These are phyloP conservation scores for Backusella westeae DNA, from an alignment of 192 early-diverging fungal genomes.

Conservation along the genomic window DNA sequence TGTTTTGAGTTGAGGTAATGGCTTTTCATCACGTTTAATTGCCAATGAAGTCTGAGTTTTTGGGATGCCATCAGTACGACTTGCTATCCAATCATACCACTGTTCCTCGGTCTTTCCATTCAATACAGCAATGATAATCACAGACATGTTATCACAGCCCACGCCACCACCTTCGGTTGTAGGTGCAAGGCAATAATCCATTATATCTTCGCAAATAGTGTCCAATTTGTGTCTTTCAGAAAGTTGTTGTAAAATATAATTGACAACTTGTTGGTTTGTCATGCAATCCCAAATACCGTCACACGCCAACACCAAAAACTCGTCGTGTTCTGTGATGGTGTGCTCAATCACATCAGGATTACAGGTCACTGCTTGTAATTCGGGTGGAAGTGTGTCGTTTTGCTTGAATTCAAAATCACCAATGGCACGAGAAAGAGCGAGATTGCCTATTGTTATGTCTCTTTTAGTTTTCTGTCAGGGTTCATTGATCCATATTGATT, in stretches of 20 bases:
- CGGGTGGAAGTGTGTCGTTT: slow-evolving; percentile 69
- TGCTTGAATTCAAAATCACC: slow-evolving; percentile 99
- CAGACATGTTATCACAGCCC: slow-evolving; percentile 99
- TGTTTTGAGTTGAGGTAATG: background rate
- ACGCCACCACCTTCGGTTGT: slow-evolving; percentile 88
- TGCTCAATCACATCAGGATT: slow-evolving; percentile 79
- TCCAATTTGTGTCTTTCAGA: slow-evolving; percentile 57
- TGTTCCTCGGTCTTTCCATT: slow-evolving; percentile 73
- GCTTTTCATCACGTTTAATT: slow-evolving; percentile 6
- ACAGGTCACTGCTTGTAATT: slow-evolving; percentile 92
- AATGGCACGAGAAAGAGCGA: slow-evolving; percentile 95
- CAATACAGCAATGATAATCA: slow-evolving; percentile 86
- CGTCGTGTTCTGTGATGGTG: slow-evolving; percentile 63
- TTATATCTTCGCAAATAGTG: slow-evolving; percentile 82
- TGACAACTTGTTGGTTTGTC: slow-evolving; percentile 84
- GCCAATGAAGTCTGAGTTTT: slow-evolving; percentile 20
- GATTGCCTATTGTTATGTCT: slow-evolving; percentile 57
- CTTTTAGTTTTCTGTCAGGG: background rate
- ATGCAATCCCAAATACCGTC: slow-evolving; percentile 99
- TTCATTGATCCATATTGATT: background rate
- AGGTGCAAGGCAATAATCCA: slow-evolving; percentile 89
- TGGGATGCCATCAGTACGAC: slow-evolving; percentile 19
- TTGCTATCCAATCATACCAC: slow-evolving; percentile 64
- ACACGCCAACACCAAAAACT: slow-evolving; percentile 96
- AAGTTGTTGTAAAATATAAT: slow-evolving; percentile 78